A percentile compares a stretch with the other conserved stretches of the same genome.
Conservation (phyloP, 257 asterid genomes). For the Euphrasia confusa region DNA sequence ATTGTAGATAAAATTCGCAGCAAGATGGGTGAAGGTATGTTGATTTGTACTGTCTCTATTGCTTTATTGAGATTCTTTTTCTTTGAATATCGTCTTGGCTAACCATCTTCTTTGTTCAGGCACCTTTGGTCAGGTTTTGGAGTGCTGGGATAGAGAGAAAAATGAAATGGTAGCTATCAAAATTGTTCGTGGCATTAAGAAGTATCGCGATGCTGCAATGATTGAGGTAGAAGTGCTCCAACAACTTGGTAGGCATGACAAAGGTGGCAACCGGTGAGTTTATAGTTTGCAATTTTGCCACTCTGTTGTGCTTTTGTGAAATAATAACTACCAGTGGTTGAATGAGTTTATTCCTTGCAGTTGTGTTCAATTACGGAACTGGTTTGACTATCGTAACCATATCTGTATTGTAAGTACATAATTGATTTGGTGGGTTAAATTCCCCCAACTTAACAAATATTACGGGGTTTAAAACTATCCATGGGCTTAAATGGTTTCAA, state of each 20-base stretch:
- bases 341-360: conserved; percentile 95
- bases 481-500: conserved; percentile 69
- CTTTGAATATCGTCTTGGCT: neutral
- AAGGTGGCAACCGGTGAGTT: conserved; percentile 81
- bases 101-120: conserved; percentile 33
- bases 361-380: conserved; percentile 99
- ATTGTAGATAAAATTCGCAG: conserved; percentile 74
- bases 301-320: conserved; percentile 20
- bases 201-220: conserved; percentile 89
- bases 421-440: conserved; percentile 22
- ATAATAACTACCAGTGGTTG: conserved; percentile 52
- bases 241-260: conserved; percentile 83
- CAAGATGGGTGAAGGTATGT: conserved; percentile 90
- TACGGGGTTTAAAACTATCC: conserved; percentile 32
- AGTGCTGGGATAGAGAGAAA: conserved; percentile 86
- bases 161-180: conserved; percentile 89
- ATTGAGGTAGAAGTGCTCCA: conserved; percentile 84
- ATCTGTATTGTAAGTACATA: conserved; percentile 94
- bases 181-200: conserved; percentile 75
- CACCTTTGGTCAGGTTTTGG: conserved; percentile 90
- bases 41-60: neutral
- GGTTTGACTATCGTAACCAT: conserved; percentile 99
- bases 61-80: neutral
- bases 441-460: neutral
- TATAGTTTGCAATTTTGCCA: conserved; percentile 12